phyloP scores from a whole-genome alignment of 768 basidiomycete genomes.

The Mycena indigotica region DNA sequence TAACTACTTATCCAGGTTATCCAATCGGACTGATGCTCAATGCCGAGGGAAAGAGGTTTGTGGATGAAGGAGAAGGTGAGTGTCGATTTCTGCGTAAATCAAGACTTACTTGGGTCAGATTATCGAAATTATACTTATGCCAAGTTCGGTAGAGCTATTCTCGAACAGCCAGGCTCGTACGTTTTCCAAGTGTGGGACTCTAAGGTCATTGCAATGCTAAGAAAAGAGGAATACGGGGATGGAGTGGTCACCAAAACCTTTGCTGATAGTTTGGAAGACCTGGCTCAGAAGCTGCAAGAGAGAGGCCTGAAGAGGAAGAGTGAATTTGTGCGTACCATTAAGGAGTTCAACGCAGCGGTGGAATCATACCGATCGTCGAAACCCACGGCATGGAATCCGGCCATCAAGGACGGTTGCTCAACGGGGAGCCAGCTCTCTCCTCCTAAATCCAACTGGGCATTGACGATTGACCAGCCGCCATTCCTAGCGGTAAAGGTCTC shows the following conservation, averaged over 20 bases:
- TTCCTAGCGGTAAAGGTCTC: constrained; percentile 69
- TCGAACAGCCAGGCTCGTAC: constrained; percentile 56
- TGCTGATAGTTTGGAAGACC: constrained; percentile 47
- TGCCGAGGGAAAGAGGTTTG: constrained; percentile 56
- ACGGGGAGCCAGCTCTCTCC: constrained; percentile 42
- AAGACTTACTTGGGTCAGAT: constrained; percentile 32
- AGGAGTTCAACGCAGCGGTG: constrained; percentile 54
- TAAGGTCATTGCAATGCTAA: constrained; percentile 43
- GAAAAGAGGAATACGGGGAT: constrained; percentile 69
- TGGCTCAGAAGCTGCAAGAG: constrained; percentile 48
- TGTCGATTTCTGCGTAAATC: not conserved
- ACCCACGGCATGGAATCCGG: constrained; percentile 56
- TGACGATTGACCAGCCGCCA: constrained; percentile 52
- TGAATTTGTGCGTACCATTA: constrained; percentile 48
- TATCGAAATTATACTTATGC: constrained; percentile 77
- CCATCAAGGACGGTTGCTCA: constrained; percentile 62
- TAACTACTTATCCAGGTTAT: constrained; percentile 41
- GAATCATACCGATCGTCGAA: constrained; percentile 37
- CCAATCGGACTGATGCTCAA: constrained; percentile 74
- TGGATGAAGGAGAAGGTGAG: constrained; percentile 61
- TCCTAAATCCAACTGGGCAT: constrained; percentile 73
- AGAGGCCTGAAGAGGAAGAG: constrained; percentile 49
- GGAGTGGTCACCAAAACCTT: constrained; percentile 58
- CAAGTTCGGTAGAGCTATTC: constrained; percentile 62
- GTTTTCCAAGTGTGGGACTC: constrained; percentile 72